Conservation (phyloP, 345 rosid species). For the Syzygium grande region DNA sequence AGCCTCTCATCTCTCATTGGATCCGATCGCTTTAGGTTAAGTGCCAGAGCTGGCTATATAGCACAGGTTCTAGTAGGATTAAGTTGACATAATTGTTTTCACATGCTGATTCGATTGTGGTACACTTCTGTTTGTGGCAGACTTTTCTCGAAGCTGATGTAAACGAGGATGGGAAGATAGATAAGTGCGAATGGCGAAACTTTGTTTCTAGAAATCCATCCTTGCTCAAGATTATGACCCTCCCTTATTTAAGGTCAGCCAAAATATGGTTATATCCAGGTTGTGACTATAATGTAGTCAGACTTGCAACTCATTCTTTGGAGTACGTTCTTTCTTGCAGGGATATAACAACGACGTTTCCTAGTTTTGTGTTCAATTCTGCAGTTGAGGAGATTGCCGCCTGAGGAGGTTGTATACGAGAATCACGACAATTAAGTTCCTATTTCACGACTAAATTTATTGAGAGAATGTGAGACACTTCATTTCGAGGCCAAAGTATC, state of each 20-base stretch:
- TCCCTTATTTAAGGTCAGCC: slow-evolving; percentile 79
- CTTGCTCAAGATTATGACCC: slow-evolving; percentile 85
- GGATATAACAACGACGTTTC: slow-evolving; percentile 93
- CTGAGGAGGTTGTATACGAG: not conserved
- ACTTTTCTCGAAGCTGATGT: slow-evolving; percentile 87
- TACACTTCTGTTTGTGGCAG: slow-evolving; percentile 20
- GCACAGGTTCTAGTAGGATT: not conserved
- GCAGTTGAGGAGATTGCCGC: slow-evolving; percentile 87
- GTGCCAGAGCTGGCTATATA: not conserved
- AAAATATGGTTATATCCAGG: not conserved
- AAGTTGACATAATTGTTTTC: not conserved
- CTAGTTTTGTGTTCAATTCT: slow-evolving; percentile 88
- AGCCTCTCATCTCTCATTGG: not conserved
- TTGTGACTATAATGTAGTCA: not conserved
- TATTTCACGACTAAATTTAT: not conserved
- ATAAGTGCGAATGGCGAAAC: slow-evolving; percentile 70
- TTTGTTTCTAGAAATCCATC: slow-evolving; percentile 84
- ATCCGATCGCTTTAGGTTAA: not conserved
- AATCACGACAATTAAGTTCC: not conserved
- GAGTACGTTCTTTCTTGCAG: slow-evolving; percentile 26
- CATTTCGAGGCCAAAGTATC: not conserved
- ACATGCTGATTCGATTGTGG: not conserved
- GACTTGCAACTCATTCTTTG: not conserved
- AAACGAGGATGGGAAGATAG: slow-evolving; percentile 84
- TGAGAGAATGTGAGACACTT: not conserved